Base-by-base conservation (phyloP, 805 yeast genomes). In the Kuraishia cidri region DNA sequence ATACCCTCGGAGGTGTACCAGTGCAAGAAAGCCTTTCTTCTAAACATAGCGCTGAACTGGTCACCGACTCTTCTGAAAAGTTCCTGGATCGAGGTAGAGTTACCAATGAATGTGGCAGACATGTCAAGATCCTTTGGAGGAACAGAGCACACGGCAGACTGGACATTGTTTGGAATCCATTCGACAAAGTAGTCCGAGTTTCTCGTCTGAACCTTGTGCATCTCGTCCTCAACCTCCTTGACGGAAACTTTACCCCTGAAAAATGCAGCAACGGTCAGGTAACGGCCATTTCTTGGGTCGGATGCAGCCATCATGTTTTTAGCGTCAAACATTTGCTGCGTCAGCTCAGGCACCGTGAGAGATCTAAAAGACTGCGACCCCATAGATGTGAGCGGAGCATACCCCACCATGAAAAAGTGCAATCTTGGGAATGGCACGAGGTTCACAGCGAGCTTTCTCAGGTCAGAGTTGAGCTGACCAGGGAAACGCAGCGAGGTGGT, bases 1-100 rank as follows among this genome's bases (percentile, higher is more conserved):
- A 87, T 87, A 66, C 96, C 96, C 62, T 87, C 96, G 46, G 79
- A 72, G 7, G 92, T 83, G 64, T 85, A 87, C 96, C 96, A 87
- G 62, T 87, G 95, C 64, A 87, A 78, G 76, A 87, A 87, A 42
- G 96, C 96, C 60, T 80, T 82, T 66, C 92, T 84, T 57, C 84
- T 75, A 63, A 82, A 87, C 96, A 87, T 87, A 39, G 87, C 88
- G 46, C 79, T 69, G 63, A 87, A 87, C 63, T 87, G 95, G 48
- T 73, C 85, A 43, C 90, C 90, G 36, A 84, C 81, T 63, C 96
- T 79, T 62, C 78, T 76, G 64, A 87, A 87, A 50, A 87, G 66
- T 59, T 86, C 94, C 64, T 84, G 94, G 54, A 87, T 83, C 2
- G 95, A 81, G 4, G 96, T 87, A 19, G 95, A 80, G 67, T 87